phyloP scores from a whole-genome alignment of 257 asterid species.

The Ballota nigra region DNA sequence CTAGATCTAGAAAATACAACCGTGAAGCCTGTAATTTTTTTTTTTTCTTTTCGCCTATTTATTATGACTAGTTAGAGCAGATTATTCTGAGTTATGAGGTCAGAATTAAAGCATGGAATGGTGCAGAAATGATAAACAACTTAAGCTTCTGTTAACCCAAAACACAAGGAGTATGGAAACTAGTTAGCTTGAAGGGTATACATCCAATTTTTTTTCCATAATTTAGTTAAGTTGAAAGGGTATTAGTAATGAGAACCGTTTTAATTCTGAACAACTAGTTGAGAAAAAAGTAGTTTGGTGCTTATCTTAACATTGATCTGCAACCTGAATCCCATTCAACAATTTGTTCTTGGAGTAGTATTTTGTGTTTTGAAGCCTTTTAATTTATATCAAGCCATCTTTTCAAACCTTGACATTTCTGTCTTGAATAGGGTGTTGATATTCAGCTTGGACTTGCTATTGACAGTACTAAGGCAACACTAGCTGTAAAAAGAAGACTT shows the following conservation, averaged over 20 bases:
- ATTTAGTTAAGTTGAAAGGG: neutral
- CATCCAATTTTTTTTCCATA: neutral
- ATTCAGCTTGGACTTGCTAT: constrained; percentile 98
- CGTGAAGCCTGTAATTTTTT: neutral
- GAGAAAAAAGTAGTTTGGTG: neutral
- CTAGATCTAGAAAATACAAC: neutral
- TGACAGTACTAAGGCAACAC: constrained; percentile 96
- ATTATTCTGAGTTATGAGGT: neutral
- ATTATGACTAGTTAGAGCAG: neutral
- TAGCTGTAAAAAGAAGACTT: constrained; percentile 96
- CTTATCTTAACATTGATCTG: neutral
- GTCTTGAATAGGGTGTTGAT: constrained; percentile 79
- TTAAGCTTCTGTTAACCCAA: neutral
- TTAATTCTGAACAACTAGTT: neutral
- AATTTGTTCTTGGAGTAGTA: neutral
- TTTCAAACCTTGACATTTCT: constrained; percentile 11
- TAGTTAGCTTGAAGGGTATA: neutral
- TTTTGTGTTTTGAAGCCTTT: neutral
- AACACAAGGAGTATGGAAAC: neutral
- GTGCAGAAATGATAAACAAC: neutral
- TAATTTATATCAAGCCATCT: constrained; percentile 6
- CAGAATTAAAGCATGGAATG: neutral
- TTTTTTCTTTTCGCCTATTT: neutral
- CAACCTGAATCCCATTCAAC: too few species aligned
- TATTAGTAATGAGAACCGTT: neutral